Conservation (phyloP, 2,329 filamentous ascomycete species). For the Diaporthe capsici region DNA sequence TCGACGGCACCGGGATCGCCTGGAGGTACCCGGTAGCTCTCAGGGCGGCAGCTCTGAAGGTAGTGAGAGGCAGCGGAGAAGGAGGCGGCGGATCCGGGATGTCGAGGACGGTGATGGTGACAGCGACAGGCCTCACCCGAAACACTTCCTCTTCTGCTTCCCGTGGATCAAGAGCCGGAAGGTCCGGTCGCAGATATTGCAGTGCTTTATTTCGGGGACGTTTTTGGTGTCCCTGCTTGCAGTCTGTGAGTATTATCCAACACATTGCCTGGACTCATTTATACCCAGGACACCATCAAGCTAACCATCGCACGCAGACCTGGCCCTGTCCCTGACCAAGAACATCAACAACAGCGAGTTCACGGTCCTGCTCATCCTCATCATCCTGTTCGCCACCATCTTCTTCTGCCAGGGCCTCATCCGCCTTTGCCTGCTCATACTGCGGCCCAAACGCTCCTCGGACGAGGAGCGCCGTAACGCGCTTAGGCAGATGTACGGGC, state of each 20-base stretch:
- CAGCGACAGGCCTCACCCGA: constrained; percentile 48
- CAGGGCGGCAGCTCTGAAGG: constrained; percentile 15
- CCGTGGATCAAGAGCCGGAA: constrained; percentile 68
- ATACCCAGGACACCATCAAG: background rate
- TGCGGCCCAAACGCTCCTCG: constrained; percentile 59
- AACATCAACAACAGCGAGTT: constrained; percentile 77
- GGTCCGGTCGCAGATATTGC: constrained; percentile 69
- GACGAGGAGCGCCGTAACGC: constrained; percentile 47
- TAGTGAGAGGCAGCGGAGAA: constrained; percentile 23
- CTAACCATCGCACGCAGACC: constrained; percentile 65
- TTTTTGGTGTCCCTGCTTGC: constrained; percentile 72
- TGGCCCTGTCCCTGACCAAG: constrained; percentile 78
- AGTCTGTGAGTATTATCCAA: constrained; percentile 70
- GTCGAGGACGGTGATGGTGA: constrained; percentile 43
- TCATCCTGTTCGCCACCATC: constrained; percentile 80
- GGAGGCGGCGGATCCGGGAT: constrained; percentile 36
- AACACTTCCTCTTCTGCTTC: constrained; percentile 67
- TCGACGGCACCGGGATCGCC: constrained; percentile 27
- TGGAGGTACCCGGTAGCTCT: constrained; percentile 42
- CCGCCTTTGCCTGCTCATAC: constrained; percentile 77
- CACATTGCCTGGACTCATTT: background rate
- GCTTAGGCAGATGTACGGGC: constrained; percentile 62
- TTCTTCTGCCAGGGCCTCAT: constrained; percentile 87
- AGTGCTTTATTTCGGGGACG: constrained; percentile 75
- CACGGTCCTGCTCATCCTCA: constrained; percentile 83